Conservation (phyloP, 805 yeast genomes). For the Yamadazyma scolyti region DNA sequence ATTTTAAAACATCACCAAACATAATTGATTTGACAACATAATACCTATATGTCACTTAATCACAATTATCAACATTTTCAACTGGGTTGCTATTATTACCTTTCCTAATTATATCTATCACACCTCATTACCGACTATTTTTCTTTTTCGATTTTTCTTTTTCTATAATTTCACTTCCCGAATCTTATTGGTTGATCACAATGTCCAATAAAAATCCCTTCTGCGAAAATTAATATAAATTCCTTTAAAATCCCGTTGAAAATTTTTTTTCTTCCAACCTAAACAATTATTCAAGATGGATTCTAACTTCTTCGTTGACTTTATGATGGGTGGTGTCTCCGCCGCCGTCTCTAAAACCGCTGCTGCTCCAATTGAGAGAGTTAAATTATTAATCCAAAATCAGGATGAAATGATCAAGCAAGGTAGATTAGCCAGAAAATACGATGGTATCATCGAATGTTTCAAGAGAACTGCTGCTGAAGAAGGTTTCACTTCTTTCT, state of each 20-base stretch:
- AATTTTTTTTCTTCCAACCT: slow-evolving; percentile 7
- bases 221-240: slow-evolving; percentile 10
- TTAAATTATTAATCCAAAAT: slow-evolving; percentile 92
- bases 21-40: too few relatives aligned
- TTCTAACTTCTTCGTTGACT: slow-evolving; percentile 13
- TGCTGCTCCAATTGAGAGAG: slow-evolving; percentile 97
- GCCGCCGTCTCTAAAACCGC: slow-evolving; percentile 98
- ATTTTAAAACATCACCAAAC: too few relatives aligned
- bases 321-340: slow-evolving; percentile 93
- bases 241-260: slow-evolving; percentile 8
- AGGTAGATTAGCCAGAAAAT: slow-evolving; percentile 84
- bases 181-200: slow-evolving; percentile 8
- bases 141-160: too few relatives aligned
- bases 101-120: too few relatives aligned
- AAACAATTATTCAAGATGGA: slow-evolving; percentile 11
- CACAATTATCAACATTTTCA: too few relatives aligned
- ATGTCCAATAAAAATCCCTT: slow-evolving; percentile 12
- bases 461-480: slow-evolving; percentile 91
- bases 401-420: slow-evolving; percentile 98
- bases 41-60: too few relatives aligned
- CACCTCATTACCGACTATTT: too few relatives aligned
- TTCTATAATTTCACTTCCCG: not conserved
- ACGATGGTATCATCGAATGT: slow-evolving; percentile 90
- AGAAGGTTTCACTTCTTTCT: slow-evolving; percentile 90
- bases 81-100: too few relatives aligned